Conservation (phyloP, 768 basidiomycete species). For the Megacollybia marginata region DNA sequence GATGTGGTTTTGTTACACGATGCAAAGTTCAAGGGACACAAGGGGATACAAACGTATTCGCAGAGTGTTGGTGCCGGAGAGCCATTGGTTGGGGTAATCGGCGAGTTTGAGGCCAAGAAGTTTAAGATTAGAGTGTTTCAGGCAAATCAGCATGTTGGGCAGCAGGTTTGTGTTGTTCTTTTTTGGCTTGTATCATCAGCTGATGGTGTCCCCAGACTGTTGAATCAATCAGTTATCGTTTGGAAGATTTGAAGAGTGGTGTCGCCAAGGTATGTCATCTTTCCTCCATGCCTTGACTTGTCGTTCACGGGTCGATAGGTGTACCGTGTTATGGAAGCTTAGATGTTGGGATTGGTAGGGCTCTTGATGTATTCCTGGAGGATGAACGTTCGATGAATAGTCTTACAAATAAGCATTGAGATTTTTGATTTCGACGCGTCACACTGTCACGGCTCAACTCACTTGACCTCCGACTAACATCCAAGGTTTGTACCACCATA, state of each 20-base stretch:
- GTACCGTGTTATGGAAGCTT: conserved; percentile 32
- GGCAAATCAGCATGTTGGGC: conserved; percentile 81
- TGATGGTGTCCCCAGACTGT: conserved; percentile 34
- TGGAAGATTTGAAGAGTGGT: conserved; percentile 88
- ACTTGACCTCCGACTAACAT: too few species aligned
- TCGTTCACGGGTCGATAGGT: conserved; percentile 17
- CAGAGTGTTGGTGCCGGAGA: conserved; percentile 46
- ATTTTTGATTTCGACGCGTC: too few species aligned
- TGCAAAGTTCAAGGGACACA: conserved; percentile 71
- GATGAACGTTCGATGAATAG: too few species aligned
- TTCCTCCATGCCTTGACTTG: background rate
- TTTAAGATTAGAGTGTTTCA: conserved; percentile 79
- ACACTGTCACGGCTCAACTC: too few species aligned
- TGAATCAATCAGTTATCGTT: conserved; percentile 75
- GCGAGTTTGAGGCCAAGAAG: conserved; percentile 83
- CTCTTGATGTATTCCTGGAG: too few species aligned
- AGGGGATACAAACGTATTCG: conserved; percentile 69
- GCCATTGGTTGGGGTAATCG: conserved; percentile 66
- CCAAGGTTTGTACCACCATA: too few species aligned
- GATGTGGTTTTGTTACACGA: conserved; percentile 74
- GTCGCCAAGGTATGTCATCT: conserved; percentile 53
- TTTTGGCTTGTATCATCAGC: background rate
- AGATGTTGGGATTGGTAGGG: conserved; percentile 1
- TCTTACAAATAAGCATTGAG: too few species aligned
- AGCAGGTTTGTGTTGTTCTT: conserved; percentile 48